These are phyloP conservation scores for Podila clonocystis DNA, from an alignment of 192 early-diverging fungal species.

Conservation along the genomic window DNA sequence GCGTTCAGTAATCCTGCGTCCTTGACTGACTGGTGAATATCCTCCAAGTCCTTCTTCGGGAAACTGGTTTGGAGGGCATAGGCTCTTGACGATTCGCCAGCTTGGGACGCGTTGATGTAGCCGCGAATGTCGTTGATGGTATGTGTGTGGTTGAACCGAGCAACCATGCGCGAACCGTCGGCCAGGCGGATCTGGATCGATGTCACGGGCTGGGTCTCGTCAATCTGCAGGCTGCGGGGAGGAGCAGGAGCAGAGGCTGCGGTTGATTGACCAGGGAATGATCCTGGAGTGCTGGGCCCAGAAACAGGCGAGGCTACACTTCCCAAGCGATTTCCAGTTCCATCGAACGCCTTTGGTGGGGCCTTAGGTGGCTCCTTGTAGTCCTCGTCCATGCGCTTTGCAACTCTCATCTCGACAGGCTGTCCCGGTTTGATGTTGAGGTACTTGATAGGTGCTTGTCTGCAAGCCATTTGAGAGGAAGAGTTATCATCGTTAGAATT, in stretches of 20 bases:
- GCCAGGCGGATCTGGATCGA: conserved; percentile 92
- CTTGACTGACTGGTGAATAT: conserved; percentile 75
- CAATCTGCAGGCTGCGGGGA: conserved; percentile 64
- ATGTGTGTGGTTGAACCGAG: conserved; percentile 91
- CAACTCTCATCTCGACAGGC: conserved; percentile 89
- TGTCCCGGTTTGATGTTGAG: conserved; percentile 91
- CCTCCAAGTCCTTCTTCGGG: conserved; percentile 82
- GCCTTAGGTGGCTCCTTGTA: conserved; percentile 86
- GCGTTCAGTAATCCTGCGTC: conserved; percentile 90
- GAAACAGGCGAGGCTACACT: conserved; percentile 38
- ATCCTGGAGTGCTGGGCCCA: conserved; percentile 25
- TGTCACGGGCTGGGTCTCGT: conserved; percentile 81
- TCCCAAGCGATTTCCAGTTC: conserved; percentile 86
- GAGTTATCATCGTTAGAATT: too few relatives aligned
- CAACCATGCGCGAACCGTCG: conserved; percentile 90
- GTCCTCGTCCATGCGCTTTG: conserved; percentile 85
- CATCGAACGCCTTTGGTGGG: conserved; percentile 79
- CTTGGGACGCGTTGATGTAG: conserved; percentile 74
- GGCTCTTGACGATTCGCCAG: conserved; percentile 65
- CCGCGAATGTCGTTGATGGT: conserved; percentile 86
- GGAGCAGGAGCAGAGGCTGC: conserved; percentile 19
- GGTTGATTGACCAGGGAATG: conserved; percentile 53
- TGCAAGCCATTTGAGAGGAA: conserved; percentile 17
- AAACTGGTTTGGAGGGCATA: conserved; percentile 89
- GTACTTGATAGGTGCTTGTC: conserved; percentile 86